Evolutionary conservation across 768 basidiomycete genomes (phyloP).

Genomic region (Coprinellus micaceus): DNA sequence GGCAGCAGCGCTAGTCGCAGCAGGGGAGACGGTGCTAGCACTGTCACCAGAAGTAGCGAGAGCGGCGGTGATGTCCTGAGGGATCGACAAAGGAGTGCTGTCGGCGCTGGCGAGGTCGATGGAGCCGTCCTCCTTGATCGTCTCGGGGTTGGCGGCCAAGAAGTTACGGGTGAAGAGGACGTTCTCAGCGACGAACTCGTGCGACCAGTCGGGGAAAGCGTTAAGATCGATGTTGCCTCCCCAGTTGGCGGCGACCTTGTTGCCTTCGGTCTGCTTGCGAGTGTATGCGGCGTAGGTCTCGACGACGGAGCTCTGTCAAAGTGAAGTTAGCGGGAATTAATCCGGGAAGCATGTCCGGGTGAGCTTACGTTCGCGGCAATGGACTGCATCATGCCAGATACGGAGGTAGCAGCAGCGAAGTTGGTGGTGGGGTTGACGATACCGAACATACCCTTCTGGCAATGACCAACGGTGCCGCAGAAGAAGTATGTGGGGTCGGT

Average conservation of each 20-base stretch:
- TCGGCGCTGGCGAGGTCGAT: constrained; percentile 44
- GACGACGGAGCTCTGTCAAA: constrained; percentile 49
- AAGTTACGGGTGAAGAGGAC: constrained; percentile 48
- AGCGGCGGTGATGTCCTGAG: constrained; percentile 50
- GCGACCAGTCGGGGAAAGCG: constrained; percentile 52
- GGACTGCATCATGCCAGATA: constrained; percentile 49
- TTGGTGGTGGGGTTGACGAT: constrained; percentile 65
- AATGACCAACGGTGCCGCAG: constrained; percentile 69
- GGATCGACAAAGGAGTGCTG: constrained; percentile 53
- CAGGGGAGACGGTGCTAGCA: constrained; percentile 27
- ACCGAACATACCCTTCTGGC: constrained; percentile 84
- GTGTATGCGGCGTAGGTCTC: constrained; percentile 54
- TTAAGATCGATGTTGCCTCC: constrained; percentile 60
- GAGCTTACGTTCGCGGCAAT: constrained; percentile 42
- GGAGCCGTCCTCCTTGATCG: constrained; percentile 45
- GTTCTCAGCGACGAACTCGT: constrained; percentile 50
- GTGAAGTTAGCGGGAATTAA: not conserved
- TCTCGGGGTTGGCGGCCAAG: constrained; percentile 47
- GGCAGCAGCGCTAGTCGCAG: constrained; percentile 21
- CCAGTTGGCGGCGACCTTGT: constrained; percentile 50
- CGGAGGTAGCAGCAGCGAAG: constrained; percentile 40
- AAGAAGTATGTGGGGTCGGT: constrained; percentile 73
- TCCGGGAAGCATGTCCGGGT: not conserved
- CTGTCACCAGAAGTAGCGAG: too few species aligned
- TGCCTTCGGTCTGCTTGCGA: constrained; percentile 43